These are phyloP conservation scores for Colletotrichum neosansevieriae DNA, from an alignment of 2,329 filamentous ascomycete species.

Conservation along the genomic window DNA sequence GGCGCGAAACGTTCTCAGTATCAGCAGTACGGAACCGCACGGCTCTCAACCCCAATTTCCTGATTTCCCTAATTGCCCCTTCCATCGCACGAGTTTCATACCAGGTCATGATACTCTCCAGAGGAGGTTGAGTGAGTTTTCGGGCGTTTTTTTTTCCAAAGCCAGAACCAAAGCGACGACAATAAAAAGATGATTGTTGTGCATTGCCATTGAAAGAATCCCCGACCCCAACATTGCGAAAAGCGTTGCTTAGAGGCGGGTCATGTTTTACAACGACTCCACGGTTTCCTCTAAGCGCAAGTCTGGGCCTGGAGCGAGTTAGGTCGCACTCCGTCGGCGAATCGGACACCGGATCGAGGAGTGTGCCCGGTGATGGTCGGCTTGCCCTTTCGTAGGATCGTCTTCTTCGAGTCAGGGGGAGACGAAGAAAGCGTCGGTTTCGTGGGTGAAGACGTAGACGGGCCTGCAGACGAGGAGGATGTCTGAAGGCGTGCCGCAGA, in stretches of 20 bases:
- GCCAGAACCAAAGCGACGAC: slow-evolving; percentile 39
- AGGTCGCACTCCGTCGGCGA: slow-evolving; percentile 54
- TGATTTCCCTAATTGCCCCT: slow-evolving; percentile 35
- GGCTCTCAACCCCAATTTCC: slow-evolving; percentile 38
- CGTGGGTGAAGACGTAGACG: slow-evolving; percentile 63
- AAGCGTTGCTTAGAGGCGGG: slow-evolving; percentile 34
- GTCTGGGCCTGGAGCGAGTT: slow-evolving; percentile 48
- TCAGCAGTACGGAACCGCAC: slow-evolving; percentile 16
- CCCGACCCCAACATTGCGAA: slow-evolving; percentile 37
- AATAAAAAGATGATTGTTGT: slow-evolving; percentile 30
- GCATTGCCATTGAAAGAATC: slow-evolving; percentile 26
- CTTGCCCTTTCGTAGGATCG: slow-evolving; percentile 59
- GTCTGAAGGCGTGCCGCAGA: slow-evolving; percentile 64
- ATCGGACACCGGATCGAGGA: slow-evolving; percentile 56
- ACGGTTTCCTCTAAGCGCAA: slow-evolving; percentile 50
- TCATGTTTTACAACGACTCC: slow-evolving; percentile 35
- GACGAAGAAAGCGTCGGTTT: slow-evolving; percentile 48
- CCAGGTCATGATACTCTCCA: slow-evolving; percentile 42
- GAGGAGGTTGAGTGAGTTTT: slow-evolving; percentile 40
- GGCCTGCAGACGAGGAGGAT: slow-evolving; percentile 68
- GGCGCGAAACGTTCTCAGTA: slow-evolving; percentile 10
- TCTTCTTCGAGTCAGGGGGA: slow-evolving; percentile 54
- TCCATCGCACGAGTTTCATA: slow-evolving; percentile 41
- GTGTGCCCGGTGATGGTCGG: slow-evolving; percentile 53
- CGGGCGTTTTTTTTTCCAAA: slow-evolving; percentile 36